Base-by-base conservation (phyloP, 179 eudicot genomes). In the Drosera spatulata region DNA sequence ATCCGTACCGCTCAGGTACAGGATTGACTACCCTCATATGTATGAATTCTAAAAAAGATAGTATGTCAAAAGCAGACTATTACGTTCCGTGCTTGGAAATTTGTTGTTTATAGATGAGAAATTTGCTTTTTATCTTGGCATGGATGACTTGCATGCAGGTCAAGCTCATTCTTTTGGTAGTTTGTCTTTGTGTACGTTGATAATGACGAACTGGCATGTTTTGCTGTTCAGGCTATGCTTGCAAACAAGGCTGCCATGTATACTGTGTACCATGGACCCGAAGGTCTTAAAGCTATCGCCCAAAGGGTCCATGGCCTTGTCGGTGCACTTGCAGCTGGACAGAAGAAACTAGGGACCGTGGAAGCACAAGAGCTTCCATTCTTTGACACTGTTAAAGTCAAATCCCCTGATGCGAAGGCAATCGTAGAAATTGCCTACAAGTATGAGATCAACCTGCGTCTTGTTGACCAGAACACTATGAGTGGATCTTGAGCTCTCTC, bases 231-330 rank as follows among this genome's bases (percentile, higher is more conserved):
- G 97, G 96, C 95, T 49, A 69, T 91, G 83, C 84, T 89, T 69
- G 97, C 95, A 64, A 89, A 89, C 75, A 89, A 88, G 98, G 95
- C 98, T 73, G 98, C 91, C 3, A 91, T 91, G 98, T 91, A 78
- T 75, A 93, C 95, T 48, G 87, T 91, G 56, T 91, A 91, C 70
- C 98, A 91, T 76, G 98, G 98, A 66, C 98, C 98, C n/a, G 95
- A 91, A 63, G 96, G 98, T 63, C 95, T 91, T 38, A 88, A 91
- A 71, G 73, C 85, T 74, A 91, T 91, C 53, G 98, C 80, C 39
- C 85, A 91, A 63, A 78, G 98, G 73, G 98, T 85, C 49, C 98
- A 91, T 51, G 96, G 98, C 61, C 86, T 91, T 67, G 96, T 96
- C 61, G 91, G 82, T 47, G 74, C 83, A 62, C 77, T 88, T 63